phyloP scores from a whole-genome alignment of 139 green algal genomes.

The Mychonastes homosphaera region DNA sequence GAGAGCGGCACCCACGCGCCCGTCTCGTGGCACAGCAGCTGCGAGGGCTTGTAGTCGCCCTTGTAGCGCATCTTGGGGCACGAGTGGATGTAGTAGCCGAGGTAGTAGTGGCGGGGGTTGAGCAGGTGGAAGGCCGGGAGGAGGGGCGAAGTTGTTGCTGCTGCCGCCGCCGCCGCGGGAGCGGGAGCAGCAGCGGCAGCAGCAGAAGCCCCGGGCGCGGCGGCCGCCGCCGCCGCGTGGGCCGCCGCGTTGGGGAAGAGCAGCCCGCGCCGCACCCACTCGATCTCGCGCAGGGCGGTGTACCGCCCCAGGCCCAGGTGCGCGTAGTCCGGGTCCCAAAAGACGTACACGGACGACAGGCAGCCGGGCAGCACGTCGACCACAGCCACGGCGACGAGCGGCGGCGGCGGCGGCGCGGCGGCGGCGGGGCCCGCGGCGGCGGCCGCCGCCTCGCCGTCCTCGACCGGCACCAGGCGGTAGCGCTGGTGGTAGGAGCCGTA shows the following conservation, averaged over 20 bases:
- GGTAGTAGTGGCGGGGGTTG: conserved; percentile 80
- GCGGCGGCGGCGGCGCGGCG: too few relatives aligned
- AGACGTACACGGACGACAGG: conserved; percentile 85
- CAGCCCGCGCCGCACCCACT: conserved; percentile 45
- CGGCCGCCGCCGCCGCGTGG: background rate
- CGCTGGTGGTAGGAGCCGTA: conserved; percentile 92
- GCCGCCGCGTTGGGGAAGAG: too few relatives aligned
- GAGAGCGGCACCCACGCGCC: too few relatives aligned
- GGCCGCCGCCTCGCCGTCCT: too few relatives aligned
- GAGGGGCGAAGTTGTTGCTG: too few relatives aligned
- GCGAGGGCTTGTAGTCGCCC: conserved; percentile 71
- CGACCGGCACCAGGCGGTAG: conserved; percentile 90
- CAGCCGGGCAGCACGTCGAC: conserved; percentile 81
- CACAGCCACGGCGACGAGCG: conserved; percentile 86
- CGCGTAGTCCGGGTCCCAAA: conserved; percentile 80
- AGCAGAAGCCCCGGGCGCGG: background rate
- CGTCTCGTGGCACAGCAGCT: conserved; percentile 82
- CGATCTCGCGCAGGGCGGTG: conserved; percentile 69
- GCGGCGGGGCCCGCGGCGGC: too few relatives aligned
- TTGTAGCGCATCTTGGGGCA: conserved; percentile 92
- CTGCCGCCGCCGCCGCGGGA: background rate
- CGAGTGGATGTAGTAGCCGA: conserved; percentile 91
- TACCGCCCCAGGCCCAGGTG: conserved; percentile 61
- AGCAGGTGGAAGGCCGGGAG: background rate
- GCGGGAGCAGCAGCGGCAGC: background rate